Base-by-base conservation (phyloP, 2,329 filamentous ascomycete species). In the Fusarium brevicatenulatum region DNA sequence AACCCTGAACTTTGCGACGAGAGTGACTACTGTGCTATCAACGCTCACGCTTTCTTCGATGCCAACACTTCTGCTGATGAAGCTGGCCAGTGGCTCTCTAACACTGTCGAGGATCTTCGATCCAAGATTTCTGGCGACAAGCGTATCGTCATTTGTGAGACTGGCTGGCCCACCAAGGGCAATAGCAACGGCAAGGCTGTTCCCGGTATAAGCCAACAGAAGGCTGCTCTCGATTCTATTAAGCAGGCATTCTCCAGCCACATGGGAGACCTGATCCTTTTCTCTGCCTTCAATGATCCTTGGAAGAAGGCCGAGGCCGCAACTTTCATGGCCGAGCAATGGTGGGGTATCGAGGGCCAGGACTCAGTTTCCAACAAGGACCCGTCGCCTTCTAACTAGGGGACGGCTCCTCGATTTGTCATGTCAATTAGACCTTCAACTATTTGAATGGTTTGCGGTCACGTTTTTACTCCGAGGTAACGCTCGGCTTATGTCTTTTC, bases 11-110 rank as follows among this genome's bases (percentile, higher is more conserved):
- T 97, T 53, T 97, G 94, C 82, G 81, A 90, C 32, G 86, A 85
- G 50, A 93, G 92, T 2, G 94, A 97, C 78, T 93, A 93, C 83
- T 94, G 91, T 77, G 92, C 93, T 21, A 89, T 92, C 79, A 97
- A 97, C 82, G 89, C 91, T 73, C 94, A 97, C 81, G 89, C 94
- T 18, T 97, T 95, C 87, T 97, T 96, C 81, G 92, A 97, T 76
- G 82, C 85, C 7, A 89, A 88, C 52, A 88, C 88, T 32, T 80
- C 81, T 4, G 88, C 93, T 2, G 81, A 84, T 2, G 81, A 89
- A 37, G 90, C 94, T 5, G 94, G 94, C 7, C 75, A 80, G 2
- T 97, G 94, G 81, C 88, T 95, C 43, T 81, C 85, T 43, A 83
- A 85, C 32, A 90, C 91, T 71, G 87, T 89, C 34, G 69, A 77